Percentiles rank a stretch among this genome's conserved stretches.
phyloP scores from a whole-genome alignment of 257 asterid species.

The Thymus quinquecostatus region DNA sequence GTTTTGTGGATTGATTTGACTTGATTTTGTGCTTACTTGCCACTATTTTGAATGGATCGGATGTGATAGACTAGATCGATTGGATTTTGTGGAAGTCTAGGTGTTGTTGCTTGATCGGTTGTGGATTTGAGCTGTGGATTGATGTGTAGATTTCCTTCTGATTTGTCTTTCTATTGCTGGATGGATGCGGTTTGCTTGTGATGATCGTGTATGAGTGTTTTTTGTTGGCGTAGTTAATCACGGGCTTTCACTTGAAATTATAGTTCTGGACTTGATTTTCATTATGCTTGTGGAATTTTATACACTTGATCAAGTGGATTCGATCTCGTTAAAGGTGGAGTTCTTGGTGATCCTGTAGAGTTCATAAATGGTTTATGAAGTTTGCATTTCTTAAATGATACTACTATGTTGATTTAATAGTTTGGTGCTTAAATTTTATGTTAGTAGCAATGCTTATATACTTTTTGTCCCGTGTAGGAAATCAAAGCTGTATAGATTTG shows the following conservation, averaged over 20 bases:
- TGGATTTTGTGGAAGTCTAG: not conserved
- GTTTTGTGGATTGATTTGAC: conserved; percentile 23
- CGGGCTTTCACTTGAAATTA: not conserved
- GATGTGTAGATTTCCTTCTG: not conserved
- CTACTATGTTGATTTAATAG: not conserved
- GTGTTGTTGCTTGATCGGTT: not conserved
- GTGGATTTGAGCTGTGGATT: not conserved
- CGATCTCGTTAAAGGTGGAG: not conserved
- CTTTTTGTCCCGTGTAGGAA: conserved; percentile 49
- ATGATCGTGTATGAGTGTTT: not conserved
- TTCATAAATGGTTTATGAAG: not conserved
- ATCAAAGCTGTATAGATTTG: conserved; percentile 84
- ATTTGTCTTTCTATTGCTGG: not conserved
- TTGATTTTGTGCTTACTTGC: not conserved
- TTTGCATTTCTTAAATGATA: not conserved
- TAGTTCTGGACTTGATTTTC: not conserved
- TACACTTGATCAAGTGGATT: conserved; percentile 11
- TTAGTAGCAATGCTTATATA: not conserved
- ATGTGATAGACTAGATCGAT: conserved; percentile 2
- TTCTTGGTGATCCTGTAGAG: not conserved
- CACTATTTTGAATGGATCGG: conserved; percentile 20
- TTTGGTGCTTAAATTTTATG: not conserved
- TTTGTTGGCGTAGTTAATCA: not conserved
- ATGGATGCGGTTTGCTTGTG: not conserved
- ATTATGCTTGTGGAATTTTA: not conserved